Conservation (phyloP, 306 rosid genomes). For the Myrica gale region DNA sequence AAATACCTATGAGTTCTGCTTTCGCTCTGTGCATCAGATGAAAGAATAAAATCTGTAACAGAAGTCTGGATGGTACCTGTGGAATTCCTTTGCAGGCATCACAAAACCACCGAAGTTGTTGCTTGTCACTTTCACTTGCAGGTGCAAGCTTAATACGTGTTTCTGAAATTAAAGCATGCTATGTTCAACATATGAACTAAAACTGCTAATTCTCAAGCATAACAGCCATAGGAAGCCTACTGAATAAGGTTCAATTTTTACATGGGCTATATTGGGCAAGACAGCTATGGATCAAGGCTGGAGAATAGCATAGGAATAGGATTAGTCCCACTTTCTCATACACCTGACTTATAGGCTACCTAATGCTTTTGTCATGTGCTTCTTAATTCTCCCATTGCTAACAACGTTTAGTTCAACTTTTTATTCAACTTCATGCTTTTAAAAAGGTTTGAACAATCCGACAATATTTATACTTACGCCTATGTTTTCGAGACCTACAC, state of each 20-base stretch:
- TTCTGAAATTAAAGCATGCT: slow-evolving; percentile 46
- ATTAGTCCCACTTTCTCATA: neutral
- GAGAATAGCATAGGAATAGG: slow-evolving; percentile 17
- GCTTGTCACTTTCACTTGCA: slow-evolving; percentile 66
- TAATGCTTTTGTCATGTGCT: neutral
- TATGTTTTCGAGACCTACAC: slow-evolving; percentile 31
- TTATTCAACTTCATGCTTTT: slow-evolving; percentile 10
- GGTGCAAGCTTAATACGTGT: slow-evolving; percentile 81
- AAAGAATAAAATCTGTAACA: slow-evolving; percentile 9
- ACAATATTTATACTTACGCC: slow-evolving; percentile 34
- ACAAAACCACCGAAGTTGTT: slow-evolving; percentile 80
- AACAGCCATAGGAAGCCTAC: neutral
- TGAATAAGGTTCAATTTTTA: slow-evolving; percentile 17
- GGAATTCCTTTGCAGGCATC: slow-evolving; percentile 99
- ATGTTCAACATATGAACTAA: slow-evolving; percentile 19
- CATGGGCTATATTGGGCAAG: slow-evolving; percentile 15
- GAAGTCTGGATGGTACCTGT: slow-evolving; percentile 48
- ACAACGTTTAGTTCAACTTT: neutral
- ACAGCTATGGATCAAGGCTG: slow-evolving; percentile 23
- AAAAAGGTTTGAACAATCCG: neutral
- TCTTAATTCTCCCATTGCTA: neutral
- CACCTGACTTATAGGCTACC: neutral
- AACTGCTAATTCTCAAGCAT: slow-evolving; percentile 17
- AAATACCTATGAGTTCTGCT: neutral
- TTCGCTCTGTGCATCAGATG: neutral